phyloP scores from a whole-genome alignment of 139 green algal species.

The Deuterostichococcus epilithicus region DNA sequence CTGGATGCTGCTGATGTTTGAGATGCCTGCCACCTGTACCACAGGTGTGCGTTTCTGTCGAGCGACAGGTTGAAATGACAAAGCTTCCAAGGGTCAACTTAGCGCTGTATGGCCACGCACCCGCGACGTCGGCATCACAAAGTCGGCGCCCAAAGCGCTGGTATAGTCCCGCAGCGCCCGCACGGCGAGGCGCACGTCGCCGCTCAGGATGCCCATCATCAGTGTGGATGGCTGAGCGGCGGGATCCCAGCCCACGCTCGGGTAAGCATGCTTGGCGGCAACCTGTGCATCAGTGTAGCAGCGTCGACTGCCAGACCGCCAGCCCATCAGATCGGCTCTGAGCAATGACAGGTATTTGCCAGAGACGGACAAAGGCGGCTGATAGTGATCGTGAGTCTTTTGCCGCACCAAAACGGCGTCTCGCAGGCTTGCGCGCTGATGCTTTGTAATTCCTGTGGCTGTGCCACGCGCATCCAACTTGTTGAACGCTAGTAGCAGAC shows the following conservation, averaged over 20 bases:
- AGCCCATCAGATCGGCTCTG: no score
- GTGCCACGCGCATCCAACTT: no score
- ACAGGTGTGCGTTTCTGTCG: background rate
- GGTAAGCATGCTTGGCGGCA: background rate
- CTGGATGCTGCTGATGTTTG: conserved; percentile 8
- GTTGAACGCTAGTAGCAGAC: no score
- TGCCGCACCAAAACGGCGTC: no score
- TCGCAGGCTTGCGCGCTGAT: no score
- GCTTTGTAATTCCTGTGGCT: no score
- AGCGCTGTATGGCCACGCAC: conserved; percentile 6
- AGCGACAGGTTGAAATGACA: background rate
- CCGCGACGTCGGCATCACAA: conserved; percentile 24
- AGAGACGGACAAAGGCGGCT: no score
- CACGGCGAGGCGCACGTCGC: conserved; percentile 37
- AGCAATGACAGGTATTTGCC: no score
- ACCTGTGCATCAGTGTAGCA: background rate
- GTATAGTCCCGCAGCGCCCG: conserved; percentile 59
- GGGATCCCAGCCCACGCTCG: conserved; percentile 21
- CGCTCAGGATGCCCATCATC: conserved; percentile 59
- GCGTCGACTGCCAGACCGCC: no score
- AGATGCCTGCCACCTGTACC: conserved; percentile 15
- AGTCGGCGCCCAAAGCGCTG: conserved; percentile 37
- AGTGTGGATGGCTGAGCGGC: conserved; percentile 15
- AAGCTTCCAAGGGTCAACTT: background rate
- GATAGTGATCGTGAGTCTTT: no score